Percentiles rank a stretch among this genome's conserved stretches.
These are phyloP conservation scores for Plenodomus lindquistii DNA, from an alignment of 2,329 filamentous ascomycete species.

Conservation along the genomic window DNA sequence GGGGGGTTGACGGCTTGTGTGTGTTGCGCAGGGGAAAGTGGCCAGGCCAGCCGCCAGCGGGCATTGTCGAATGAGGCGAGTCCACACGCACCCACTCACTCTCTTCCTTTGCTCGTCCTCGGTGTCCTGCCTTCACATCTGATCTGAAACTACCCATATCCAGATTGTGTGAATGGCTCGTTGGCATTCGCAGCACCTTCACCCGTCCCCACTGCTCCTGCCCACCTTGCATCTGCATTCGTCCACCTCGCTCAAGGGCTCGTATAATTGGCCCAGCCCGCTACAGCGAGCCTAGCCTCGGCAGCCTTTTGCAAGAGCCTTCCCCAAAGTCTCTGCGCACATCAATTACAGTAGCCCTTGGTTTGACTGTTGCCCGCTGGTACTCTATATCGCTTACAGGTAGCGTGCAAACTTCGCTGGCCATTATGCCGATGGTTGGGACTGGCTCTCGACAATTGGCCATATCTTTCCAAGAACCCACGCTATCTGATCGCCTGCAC, in stretches of 20 bases:
- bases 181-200: conserved; percentile 23
- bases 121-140: neutral
- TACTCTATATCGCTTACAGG: too few relatives aligned
- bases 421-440: conserved; percentile 31
- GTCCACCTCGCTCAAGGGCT: conserved; percentile 26
- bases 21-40: conserved; percentile 22
- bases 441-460: conserved; percentile 19
- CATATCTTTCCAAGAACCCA: conserved; percentile 24
- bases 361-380: too few relatives aligned
- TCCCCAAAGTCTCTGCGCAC: neutral
- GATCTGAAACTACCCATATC: neutral
- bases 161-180: conserved; percentile 40
- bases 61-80: conserved; percentile 11
- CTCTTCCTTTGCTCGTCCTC: too few relatives aligned
- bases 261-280: conserved; percentile 39
- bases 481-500: conserved; percentile 22
- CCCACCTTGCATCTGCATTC: conserved; percentile 22
- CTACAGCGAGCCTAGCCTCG: conserved; percentile 39
- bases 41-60: too few relatives aligned
- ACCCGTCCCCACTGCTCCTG: conserved; percentile 21
- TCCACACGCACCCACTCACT: conserved; percentile 13
- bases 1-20: conserved; percentile 11
- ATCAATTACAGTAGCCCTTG: too few relatives aligned
- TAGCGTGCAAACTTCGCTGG: neutral
- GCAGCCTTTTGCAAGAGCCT: conserved; percentile 2